Base-by-base conservation (phyloP, 2,329 filamentous ascomycete species). In the Amauroascus verrucosus region DNA sequence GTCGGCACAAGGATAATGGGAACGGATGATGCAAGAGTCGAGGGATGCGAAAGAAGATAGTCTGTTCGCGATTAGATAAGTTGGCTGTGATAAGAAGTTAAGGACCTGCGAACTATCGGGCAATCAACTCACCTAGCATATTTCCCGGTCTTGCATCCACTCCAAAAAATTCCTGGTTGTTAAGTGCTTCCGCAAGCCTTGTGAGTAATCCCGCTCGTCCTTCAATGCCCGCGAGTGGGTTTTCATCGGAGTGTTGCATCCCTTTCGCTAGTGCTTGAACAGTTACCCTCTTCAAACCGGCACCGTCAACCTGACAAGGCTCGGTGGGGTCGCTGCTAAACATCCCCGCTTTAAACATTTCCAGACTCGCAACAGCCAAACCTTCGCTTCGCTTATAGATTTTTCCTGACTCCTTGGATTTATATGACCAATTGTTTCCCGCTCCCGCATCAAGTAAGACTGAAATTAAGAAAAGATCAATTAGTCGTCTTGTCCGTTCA, bases 341-440 rank as follows among this genome's bases (percentile, higher is more conserved):
- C 32, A 88, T 65, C 32, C 93, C 93, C 13, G 80, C 77, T 72
- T 95, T 95, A 78, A 95, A 96, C 90, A 96, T 95, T 61, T 96
- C 90, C 62, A 85, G 65, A 65, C 80, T 83, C 41, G 82, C 82
- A 8, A 85, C 83, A 7, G 90, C 90, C 53, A 96, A 77, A 7
- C 90, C 90, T 68, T 96, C 93, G 57, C 89, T 95, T 48, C 93
- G 82, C 50, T 82, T 78, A 70, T 91, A 97, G 38, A 85, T 70
- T 57, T 83, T 85, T 54, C 87, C 88, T 59, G 89, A 94, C 65
- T 95, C 89, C 58, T 84, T 84, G 65, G 88, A 95, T 74, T 87
- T 93, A 73, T 95, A 98, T 61, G 83, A 84, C 93, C 93, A 98
- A 60, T 82, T 79, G 2, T 83, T 91, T 38, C 93, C 93, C 1